Conservation (phyloP, 495 filamentous ascomycete genomes). For the Sphaerosporella brunnea region DNA sequence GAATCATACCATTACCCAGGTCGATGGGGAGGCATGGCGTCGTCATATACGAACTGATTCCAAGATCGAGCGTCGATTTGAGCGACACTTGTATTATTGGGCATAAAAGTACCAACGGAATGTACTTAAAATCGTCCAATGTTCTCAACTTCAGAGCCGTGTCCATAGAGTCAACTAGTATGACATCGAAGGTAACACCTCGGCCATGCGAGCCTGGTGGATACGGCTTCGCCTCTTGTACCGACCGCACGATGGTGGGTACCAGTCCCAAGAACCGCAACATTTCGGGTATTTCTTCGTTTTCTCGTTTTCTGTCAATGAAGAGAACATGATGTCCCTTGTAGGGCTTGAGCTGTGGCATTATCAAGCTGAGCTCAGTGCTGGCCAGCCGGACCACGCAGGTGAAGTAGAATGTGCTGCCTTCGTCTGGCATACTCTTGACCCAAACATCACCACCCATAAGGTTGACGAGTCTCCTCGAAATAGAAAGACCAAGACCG, state of each 20-base stretch:
- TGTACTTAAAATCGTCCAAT: conserved; percentile 92
- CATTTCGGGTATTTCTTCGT: conserved; percentile 60
- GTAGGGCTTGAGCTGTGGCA: conserved; percentile 73
- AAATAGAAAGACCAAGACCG: conserved; percentile 89
- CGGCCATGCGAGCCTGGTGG: conserved; percentile 34
- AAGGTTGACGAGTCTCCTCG: conserved; percentile 81
- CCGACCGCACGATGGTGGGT: conserved; percentile 61
- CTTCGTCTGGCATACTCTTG: conserved; percentile 77
- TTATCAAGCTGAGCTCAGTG: conserved; percentile 61
- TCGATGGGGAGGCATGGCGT: conserved; percentile 91
- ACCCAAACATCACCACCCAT: conserved; percentile 99
- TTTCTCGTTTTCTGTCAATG: conserved; percentile 80
- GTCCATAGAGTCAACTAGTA: conserved; percentile 87
- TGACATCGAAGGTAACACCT: conserved; percentile 72
- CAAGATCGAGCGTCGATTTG: conserved; percentile 86
- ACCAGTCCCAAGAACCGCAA: conserved; percentile 60
- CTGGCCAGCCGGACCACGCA: conserved; percentile 78
- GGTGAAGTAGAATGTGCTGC: conserved; percentile 94
- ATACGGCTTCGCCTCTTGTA: conserved; percentile 36
- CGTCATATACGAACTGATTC: conserved; percentile 97
- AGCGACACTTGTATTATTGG: conserved; percentile 82
- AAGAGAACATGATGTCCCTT: conserved; percentile 84
- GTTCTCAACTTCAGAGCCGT: conserved; percentile 69
- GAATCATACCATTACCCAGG: conserved; percentile 93
- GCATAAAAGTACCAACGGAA: conserved; percentile 84